Conservation (phyloP, 371 early-diverging fungal species). For the Circinella minor region DNA sequence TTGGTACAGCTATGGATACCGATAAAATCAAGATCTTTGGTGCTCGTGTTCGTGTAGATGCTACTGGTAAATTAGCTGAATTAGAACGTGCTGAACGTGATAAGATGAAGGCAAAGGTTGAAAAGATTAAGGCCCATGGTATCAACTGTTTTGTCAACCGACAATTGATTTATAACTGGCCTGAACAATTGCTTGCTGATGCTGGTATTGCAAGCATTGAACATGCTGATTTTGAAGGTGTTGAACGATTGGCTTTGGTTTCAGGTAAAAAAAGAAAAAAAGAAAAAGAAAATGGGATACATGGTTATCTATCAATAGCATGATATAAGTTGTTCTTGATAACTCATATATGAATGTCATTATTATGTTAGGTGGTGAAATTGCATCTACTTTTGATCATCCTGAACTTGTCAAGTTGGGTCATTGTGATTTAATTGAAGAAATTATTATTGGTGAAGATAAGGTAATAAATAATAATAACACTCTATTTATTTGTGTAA, state of each 20-base stretch:
- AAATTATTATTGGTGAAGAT: constrained; percentile 98
- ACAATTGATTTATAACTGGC: constrained; percentile 99
- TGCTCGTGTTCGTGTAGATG: constrained; percentile 96
- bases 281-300: too few species aligned
- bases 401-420: constrained; percentile 96
- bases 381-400: constrained; percentile 98
- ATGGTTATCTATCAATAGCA: too few species aligned
- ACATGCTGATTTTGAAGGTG: constrained; percentile 99
- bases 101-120: constrained; percentile 99
- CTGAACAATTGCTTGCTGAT: constrained; percentile 98
- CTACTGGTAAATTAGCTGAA: constrained; percentile 97
- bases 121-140: constrained; percentile 95
- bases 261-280: constrained; percentile 51
- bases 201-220: constrained; percentile 97
- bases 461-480: constrained; percentile 43
- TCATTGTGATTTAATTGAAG: constrained; percentile 95
- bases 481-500: background rate
- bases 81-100: constrained; percentile 98
- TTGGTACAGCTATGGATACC: constrained; percentile 92
- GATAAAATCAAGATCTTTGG: constrained; percentile 99
- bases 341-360: too few species aligned
- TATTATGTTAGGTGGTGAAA: constrained; percentile 77
- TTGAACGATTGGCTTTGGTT: constrained; percentile 97
- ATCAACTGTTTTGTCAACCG: constrained; percentile 99
- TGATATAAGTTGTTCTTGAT: too few species aligned